These are phyloP conservation scores for Solanum chiquidenum DNA, from an alignment of 257 asterid species.

Conservation along the genomic window DNA sequence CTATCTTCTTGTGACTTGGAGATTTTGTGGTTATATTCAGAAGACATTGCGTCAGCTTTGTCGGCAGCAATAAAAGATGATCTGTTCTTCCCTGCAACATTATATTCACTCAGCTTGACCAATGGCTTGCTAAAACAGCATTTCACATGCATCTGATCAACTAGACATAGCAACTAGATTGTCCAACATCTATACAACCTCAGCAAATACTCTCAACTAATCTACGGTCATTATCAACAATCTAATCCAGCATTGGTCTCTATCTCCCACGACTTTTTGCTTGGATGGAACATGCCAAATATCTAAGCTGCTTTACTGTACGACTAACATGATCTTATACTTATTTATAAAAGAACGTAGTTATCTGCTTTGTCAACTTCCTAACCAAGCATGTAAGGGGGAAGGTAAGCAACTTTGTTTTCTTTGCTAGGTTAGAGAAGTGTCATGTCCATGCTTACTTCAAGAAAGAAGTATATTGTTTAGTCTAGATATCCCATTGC, in stretches of 20 bases:
- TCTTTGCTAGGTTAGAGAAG: not conserved
- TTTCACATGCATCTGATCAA: conserved; percentile 91
- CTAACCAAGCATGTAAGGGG: not conserved
- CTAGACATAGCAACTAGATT: conserved; percentile 83
- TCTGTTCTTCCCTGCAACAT: conserved; percentile 92
- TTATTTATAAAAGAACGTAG: not conserved
- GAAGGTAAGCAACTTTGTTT: not conserved
- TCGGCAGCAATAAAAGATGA: conserved; percentile 97
- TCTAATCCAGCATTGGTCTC: conserved; percentile 57
- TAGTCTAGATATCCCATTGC: not conserved
- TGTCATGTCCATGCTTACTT: not conserved
- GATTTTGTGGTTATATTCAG: conserved; percentile 98
- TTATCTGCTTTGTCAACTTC: not conserved
- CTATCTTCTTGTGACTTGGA: conserved; percentile 65
- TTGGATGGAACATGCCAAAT: conserved; percentile 1
- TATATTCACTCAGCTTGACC: conserved; percentile 44
- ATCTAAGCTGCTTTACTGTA: not conserved
- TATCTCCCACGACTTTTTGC: conserved; percentile 9
- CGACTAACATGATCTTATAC: not conserved
- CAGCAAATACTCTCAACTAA: conserved; percentile 93
- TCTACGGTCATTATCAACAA: conserved; percentile 93
- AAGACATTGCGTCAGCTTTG: conserved; percentile 90
- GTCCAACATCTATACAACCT: conserved; percentile 91
- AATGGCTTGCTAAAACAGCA: conserved; percentile 89
- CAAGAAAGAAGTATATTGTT: not conserved